Evolutionary conservation across 805 yeast species (phyloP).

Genomic region (Candida qinlingensis): DNA sequence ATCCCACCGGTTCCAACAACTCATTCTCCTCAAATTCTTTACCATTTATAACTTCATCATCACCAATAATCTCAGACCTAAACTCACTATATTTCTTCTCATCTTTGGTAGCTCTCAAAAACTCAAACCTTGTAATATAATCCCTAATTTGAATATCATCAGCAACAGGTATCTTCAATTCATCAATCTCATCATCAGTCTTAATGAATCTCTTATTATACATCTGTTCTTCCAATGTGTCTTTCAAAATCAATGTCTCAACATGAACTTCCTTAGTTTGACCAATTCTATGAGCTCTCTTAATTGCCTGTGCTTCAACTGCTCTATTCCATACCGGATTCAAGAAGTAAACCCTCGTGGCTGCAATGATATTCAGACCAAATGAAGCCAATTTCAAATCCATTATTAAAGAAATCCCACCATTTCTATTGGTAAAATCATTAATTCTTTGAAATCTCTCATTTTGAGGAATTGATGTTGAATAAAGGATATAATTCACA

Average conservation of each 20-base stretch:
- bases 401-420: constrained; percentile 56
- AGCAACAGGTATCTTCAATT: constrained; percentile 36
- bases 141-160: constrained; percentile 58
- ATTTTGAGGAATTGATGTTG: constrained; percentile 47
- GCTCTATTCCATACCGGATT: constrained; percentile 69
- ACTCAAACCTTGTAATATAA: constrained; percentile 45
- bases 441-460: constrained; percentile 49
- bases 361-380: constrained; percentile 62
- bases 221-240: constrained; percentile 66
- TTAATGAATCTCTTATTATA: constrained; percentile 34
- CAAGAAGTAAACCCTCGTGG: constrained; percentile 65
- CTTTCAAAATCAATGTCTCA: constrained; percentile 59
- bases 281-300: constrained; percentile 74
- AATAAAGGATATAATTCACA: constrained; percentile 54
- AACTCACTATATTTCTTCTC: constrained; percentile 8
- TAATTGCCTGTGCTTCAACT: constrained; percentile 70
- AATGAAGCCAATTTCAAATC: constrained; percentile 64
- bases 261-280: constrained; percentile 58
- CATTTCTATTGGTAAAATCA: constrained; percentile 40
- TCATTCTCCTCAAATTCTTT: constrained; percentile 19
- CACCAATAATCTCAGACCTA: constrained; percentile 2
- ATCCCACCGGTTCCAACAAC: constrained; percentile 24
- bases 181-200: constrained; percentile 11
- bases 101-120: constrained; percentile 29
- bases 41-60: constrained; percentile 7